phyloP scores from a whole-genome alignment of 2,329 filamentous ascomycete species.

The Nothomitra cinnamomea region DNA sequence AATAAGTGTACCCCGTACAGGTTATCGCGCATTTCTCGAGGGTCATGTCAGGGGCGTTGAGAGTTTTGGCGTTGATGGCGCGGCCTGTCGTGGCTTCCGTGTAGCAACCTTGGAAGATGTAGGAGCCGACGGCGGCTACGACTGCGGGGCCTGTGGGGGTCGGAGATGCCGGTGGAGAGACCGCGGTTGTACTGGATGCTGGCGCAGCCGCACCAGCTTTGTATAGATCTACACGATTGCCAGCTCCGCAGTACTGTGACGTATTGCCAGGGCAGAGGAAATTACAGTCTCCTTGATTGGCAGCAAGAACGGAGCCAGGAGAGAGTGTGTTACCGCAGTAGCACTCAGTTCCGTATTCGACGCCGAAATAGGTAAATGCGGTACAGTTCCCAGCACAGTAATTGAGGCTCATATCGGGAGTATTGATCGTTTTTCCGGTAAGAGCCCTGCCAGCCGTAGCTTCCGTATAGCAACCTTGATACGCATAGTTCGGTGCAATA shows the following conservation, averaged over 20 bases:
- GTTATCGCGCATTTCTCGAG: conserved; percentile 12
- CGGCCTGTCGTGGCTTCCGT: conserved; percentile 20
- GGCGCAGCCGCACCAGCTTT: neutral
- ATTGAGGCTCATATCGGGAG: conserved; percentile 8
- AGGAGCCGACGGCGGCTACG: conserved; percentile 11
- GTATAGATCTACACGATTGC: neutral
- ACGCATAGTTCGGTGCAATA: conserved; percentile 14
- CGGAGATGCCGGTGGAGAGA: neutral
- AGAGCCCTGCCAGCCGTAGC: neutral
- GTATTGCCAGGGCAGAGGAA: conserved; percentile 14
- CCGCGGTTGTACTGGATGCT: too few species aligned
- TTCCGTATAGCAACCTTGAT: conserved; percentile 5
- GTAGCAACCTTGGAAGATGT: conserved; percentile 25
- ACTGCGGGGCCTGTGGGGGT: conserved; percentile 6
- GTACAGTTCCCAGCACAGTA: conserved; percentile 10
- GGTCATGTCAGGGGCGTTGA: conserved; percentile 5
- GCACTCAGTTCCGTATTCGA: conserved; percentile 14
- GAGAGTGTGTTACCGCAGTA: conserved; percentile 13
- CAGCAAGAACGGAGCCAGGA: conserved; percentile 7
- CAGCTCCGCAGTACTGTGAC: conserved; percentile 14
- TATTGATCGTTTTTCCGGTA: conserved; percentile 8
- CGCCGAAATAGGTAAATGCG: conserved; percentile 10
- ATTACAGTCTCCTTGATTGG: conserved; percentile 13
- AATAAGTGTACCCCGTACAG: conserved; percentile 17
- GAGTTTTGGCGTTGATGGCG: conserved; percentile 18